Percentiles rank a stretch among this genome's conserved stretches.
phyloP scores from a whole-genome alignment of 768 basidiomycete species.

The Imleria badia region DNA sequence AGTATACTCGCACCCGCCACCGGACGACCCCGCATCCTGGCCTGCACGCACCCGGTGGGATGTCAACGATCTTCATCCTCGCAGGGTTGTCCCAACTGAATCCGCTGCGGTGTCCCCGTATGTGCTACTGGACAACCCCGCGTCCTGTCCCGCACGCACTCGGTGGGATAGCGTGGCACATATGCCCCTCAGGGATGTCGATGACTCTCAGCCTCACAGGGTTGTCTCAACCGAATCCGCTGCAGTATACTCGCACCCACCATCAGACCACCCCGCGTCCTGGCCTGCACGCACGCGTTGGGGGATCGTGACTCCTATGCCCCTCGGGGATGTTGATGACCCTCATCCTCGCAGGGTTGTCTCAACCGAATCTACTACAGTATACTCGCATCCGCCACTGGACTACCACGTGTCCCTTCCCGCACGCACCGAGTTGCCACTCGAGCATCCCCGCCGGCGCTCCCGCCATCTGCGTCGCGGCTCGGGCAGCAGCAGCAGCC shows the following conservation, averaged over 20 bases:
- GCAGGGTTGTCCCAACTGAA: too few species aligned
- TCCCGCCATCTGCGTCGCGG: constrained; percentile 31
- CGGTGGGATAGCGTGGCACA: constrained; percentile 33
- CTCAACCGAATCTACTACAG: constrained; percentile 5
- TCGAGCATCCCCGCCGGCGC: constrained; percentile 26
- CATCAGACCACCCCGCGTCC: constrained; percentile 2
- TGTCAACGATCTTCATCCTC: too few species aligned
- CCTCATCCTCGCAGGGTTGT: constrained; percentile 14
- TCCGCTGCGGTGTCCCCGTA: too few species aligned
- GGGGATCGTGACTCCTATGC: constrained; percentile 31
- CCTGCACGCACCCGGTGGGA: too few species aligned
- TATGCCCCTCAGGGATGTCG: constrained; percentile 22
- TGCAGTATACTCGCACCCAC: background rate
- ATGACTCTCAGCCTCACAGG: constrained; percentile 13
- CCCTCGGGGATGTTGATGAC: constrained; percentile 20
- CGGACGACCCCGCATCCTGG: too few species aligned
- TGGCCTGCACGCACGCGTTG: too few species aligned
- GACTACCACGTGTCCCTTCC: constrained; percentile 6
- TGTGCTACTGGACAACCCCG: too few species aligned
- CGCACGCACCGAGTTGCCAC: constrained; percentile 17
- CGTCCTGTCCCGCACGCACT: too few species aligned
- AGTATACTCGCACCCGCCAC: too few species aligned
- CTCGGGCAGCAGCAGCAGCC: constrained; percentile 36
- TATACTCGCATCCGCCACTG: background rate
- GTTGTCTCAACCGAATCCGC: constrained; percentile 10